phyloP scores from a whole-genome alignment of 352 stramenopile genomes.

The Phytopythium sindhum region DNA sequence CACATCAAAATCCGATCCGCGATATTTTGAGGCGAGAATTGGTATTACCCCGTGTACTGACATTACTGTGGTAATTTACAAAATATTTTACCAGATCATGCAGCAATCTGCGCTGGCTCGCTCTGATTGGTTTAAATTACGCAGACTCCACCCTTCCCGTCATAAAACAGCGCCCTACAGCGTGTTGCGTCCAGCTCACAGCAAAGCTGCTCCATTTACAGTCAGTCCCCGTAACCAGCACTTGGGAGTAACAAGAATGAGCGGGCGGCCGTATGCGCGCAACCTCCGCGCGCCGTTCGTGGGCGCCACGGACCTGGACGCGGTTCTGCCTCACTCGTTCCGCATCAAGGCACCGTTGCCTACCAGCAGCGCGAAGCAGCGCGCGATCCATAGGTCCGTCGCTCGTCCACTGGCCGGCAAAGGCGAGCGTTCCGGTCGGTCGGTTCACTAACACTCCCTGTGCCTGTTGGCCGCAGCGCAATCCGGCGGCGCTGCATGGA shows the following conservation, averaged over 20 bases:
- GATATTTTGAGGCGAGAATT: no score
- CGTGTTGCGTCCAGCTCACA: background rate
- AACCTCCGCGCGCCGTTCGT: slow-evolving; percentile 41
- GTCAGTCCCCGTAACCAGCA: no score
- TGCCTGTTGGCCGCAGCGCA: slow-evolving; percentile 22
- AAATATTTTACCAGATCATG: no score
- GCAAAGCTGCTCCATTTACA: no score
- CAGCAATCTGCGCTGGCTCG: background rate
- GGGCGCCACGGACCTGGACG: slow-evolving; percentile 53
- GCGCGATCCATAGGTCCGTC: slow-evolving; percentile 48
- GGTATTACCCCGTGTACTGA: no score
- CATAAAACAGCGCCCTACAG: background rate
- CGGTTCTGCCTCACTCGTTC: slow-evolving; percentile 60
- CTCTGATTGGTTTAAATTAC: background rate
- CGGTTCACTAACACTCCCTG: background rate
- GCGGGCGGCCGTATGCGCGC: slow-evolving; percentile 65
- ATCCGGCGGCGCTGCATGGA: slow-evolving; percentile 67
- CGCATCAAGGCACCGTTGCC: slow-evolving; percentile 23
- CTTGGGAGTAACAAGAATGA: no score
- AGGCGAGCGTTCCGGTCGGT: no score
- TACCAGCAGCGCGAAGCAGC: slow-evolving; percentile 28
- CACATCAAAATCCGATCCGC: no score
- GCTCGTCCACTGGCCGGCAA: background rate
- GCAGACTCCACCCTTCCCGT: background rate
- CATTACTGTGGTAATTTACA: no score